These are phyloP conservation scores for Aethionema arabicum DNA, from an alignment of 345 rosid species.

Conservation along the genomic window DNA sequence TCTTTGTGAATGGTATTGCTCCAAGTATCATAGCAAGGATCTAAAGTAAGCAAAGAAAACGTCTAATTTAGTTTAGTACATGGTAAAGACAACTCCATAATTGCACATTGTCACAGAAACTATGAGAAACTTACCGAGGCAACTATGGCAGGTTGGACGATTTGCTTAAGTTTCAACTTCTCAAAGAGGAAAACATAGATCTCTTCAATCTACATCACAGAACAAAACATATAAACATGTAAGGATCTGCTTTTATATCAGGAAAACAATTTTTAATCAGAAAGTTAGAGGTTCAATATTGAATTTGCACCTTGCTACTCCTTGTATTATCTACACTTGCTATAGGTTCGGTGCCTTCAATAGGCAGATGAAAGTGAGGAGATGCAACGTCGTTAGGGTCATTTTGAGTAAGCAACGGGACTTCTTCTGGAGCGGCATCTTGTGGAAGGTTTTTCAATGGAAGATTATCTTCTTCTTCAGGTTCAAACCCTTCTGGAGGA, in stretches of 20 bases:
- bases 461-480: slow-evolving; percentile 50
- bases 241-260: slow-evolving; percentile 13
- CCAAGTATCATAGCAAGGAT: slow-evolving; percentile 89
- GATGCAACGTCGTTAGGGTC: slow-evolving; percentile 43
- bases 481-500: slow-evolving; percentile 90
- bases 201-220: slow-evolving; percentile 52
- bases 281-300: slow-evolving; percentile 2
- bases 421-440: slow-evolving; percentile 54
- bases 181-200: slow-evolving; percentile 59
- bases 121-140: slow-evolving; percentile 69
- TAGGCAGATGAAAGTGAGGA: slow-evolving; percentile 56
- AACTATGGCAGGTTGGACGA: slow-evolving; percentile 88
- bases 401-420: slow-evolving; percentile 57
- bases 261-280: slow-evolving; percentile 4
- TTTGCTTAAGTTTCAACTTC: slow-evolving; percentile 93
- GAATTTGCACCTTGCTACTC: slow-evolving; percentile 58
- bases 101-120: background rate
- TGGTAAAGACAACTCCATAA: slow-evolving; percentile 12
- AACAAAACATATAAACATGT: slow-evolving; percentile 20
- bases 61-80: slow-evolving; percentile 13
- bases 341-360: slow-evolving; percentile 37
- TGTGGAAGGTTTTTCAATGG: slow-evolving; percentile 55
- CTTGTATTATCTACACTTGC: slow-evolving; percentile 37
- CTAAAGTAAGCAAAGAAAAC: slow-evolving; percentile 43
- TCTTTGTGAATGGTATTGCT: slow-evolving; percentile 66